These are phyloP conservation scores for Fraxinus nigra DNA, from an alignment of 305 asterid species.

Conservation along the genomic window DNA sequence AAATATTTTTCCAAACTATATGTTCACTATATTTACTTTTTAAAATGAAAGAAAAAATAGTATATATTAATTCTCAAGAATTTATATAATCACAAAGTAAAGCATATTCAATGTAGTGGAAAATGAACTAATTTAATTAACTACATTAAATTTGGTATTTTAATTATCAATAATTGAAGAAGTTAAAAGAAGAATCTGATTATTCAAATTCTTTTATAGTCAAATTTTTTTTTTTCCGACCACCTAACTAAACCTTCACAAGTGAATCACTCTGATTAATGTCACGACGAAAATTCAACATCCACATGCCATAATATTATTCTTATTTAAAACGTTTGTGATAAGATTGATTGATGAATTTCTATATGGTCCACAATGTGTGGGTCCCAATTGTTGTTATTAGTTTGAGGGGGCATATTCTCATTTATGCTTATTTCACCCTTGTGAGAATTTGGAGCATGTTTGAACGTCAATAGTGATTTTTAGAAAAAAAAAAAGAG, in stretches of 20 bases:
- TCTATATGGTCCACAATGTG: not conserved
- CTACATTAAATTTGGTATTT: no score
- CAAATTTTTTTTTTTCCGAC: no score
- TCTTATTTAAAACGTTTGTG: not conserved
- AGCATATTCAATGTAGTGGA: no score
- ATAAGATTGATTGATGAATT: not conserved
- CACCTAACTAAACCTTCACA: not conserved
- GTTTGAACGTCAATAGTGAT: no score
- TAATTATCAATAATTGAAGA: not conserved
- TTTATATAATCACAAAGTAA: no score
- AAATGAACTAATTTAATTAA: no score
- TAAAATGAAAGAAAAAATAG: no score
- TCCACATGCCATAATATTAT: not conserved
- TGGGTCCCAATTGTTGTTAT: slow-evolving; percentile 3
- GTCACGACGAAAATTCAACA: not conserved
- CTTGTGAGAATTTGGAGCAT: not conserved
- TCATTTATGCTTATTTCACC: not conserved
- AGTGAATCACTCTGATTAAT: not conserved
- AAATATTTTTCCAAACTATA: no score
- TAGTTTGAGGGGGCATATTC: not conserved
- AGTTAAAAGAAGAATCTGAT: not conserved
- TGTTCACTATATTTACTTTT: no score
- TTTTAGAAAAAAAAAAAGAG: no score
- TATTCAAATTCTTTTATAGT: no score
- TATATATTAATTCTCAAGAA: no score